Evolutionary conservation across 108 stramenopile genomes (phyloP), one percentile per base, ranked within the genome.

Genomic region (Discostella stelligeroides): DNA sequence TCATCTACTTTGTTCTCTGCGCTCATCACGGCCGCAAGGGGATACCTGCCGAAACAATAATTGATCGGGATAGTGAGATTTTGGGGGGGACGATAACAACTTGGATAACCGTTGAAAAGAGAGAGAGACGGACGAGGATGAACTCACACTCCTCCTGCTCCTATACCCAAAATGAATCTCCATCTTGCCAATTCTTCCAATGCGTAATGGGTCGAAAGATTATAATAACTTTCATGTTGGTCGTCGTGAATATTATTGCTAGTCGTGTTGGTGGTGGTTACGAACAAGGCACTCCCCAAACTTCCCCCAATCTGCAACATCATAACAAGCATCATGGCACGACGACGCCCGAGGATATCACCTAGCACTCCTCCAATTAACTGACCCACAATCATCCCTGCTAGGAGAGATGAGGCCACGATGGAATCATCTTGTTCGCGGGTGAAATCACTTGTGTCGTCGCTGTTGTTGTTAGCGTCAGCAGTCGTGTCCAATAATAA

Each of bases 361-460:
- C 95, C 95, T 65, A 96, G 50, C 24, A 70, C 72, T 20, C 95
- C 95, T 53, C 92, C 92, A n/a, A 88, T 27, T 11, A 96, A 30
- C 68, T 96, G 95, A 12, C 95, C 95, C 11, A 88, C 13, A 17
- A 96, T 91, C 95, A 96, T 96, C 20, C 95, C 95, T 2, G 82
- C 90, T 25, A 96, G 53, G 40, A 96, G 72, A 0, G 95, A 84
- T 7, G 88, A 86, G 9, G 90, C 85, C 27, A 79, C 79, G 1
- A 84, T 30, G 20, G 84, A 75, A 34, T 75, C 79, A 18, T 79
- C 41, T 50, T 68, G 61, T 34, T 71, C 57, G 37, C 51, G 28
- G 5, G 59, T 57, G 20, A n/a, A 27, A 25, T 20, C 49, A 17
- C n/a, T n/a, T n/a, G 2, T 56, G 3, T 51, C 29, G 7, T 53